A percentile compares a stretch with the other conserved stretches of the same genome.
phyloP scores from a whole-genome alignment of 2,329 filamentous ascomycete genomes.

The Phyllachora maydis region DNA sequence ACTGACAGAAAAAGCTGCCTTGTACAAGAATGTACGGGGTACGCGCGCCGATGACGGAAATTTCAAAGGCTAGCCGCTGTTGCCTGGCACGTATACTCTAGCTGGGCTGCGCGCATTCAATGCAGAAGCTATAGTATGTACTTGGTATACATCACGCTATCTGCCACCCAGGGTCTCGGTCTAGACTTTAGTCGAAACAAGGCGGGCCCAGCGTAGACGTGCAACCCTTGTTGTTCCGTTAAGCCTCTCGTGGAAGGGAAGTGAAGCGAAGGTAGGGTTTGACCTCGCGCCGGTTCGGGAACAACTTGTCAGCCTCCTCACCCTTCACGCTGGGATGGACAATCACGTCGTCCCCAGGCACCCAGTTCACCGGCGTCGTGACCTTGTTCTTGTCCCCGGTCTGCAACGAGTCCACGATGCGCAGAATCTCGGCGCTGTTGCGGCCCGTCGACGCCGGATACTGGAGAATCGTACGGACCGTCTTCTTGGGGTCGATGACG shows the following conservation, averaged over 20 bases:
- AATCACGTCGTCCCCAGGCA: conserved; percentile 76
- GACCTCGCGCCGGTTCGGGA: conserved; percentile 52
- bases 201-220: neutral
- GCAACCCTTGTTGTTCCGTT: conserved; percentile 3
- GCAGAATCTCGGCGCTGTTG: conserved; percentile 61
- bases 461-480: conserved; percentile 76
- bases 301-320: conserved; percentile 71
- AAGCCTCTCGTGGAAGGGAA: conserved; percentile 33
- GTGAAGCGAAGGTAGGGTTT: conserved; percentile 62
- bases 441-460: conserved; percentile 84
- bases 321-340: conserved; percentile 68
- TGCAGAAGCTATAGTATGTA: no score
- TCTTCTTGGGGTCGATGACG: conserved; percentile 86
- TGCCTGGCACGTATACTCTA: no score
- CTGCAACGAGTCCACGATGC: conserved; percentile 62
- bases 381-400: conserved; percentile 74
- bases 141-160: no score
- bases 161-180: no score
- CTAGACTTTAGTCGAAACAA: no score
- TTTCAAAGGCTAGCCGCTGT: no score
- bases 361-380: conserved; percentile 82
- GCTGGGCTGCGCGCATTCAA: no score
- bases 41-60: no score
- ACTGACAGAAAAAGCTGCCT: no score
- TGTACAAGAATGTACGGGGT: no score